Evolutionary conservation across 768 basidiomycete species (phyloP).

Genomic region (Xanthoconium stramineum): DNA sequence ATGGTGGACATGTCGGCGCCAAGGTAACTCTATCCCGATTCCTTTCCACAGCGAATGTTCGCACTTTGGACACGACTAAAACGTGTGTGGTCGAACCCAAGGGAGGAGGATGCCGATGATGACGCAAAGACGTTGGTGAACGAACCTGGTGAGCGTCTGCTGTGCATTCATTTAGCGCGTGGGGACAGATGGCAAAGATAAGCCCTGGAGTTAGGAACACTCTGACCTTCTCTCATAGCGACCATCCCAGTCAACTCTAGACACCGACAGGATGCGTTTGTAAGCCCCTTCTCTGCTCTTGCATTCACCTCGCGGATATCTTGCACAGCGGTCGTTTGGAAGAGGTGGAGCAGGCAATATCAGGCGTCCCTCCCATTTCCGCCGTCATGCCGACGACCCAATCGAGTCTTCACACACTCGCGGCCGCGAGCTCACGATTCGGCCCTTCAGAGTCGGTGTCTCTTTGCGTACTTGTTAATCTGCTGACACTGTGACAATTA

Average conservation of each 20-base stretch:
- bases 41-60: constrained; percentile 15
- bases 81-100: constrained; percentile 1
- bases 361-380: constrained; percentile 42
- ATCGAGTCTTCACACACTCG: constrained; percentile 51
- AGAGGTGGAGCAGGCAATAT: constrained; percentile 72
- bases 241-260: constrained; percentile 19
- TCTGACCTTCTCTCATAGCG: constrained; percentile 13
- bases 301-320: not conserved
- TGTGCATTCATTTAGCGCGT: not conserved
- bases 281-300: constrained; percentile 32
- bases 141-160: constrained; percentile 10
- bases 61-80: constrained; percentile 14
- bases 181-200: not conserved
- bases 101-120: not conserved
- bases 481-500: not conserved
- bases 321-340: constrained; percentile 51
- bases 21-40: not conserved
- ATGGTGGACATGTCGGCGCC: constrained; percentile 1
- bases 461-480: not conserved
- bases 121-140: constrained; percentile 6
- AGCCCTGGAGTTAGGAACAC: not conserved
- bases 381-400: constrained; percentile 39
- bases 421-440: constrained; percentile 52
- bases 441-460: constrained; percentile 35
- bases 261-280: constrained; percentile 46